Evolutionary conservation across 306 rosid genomes (phyloP).

Genomic region (Prunus kanzakura): DNA sequence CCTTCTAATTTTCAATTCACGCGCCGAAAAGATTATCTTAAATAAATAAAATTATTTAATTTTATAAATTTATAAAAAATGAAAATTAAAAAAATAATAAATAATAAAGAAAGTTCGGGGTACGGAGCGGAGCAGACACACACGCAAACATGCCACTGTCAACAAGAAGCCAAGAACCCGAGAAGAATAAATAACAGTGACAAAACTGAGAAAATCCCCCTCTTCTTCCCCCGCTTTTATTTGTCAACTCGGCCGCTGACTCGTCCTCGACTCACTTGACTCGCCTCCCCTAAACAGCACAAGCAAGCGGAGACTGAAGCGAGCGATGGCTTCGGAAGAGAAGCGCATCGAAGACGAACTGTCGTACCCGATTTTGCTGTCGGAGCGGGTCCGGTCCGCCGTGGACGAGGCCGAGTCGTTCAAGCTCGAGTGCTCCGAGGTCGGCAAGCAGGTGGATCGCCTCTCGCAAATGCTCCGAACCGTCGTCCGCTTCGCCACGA

Average conservation of each 20-base stretch:
- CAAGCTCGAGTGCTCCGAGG: conserved; percentile 61
- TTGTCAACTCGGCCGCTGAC: conserved; percentile 33
- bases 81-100: neutral
- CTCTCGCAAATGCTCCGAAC: conserved; percentile 64
- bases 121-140: neutral
- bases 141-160: neutral
- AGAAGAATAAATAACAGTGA: too few relatives aligned
- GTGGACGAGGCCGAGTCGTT: conserved; percentile 52
- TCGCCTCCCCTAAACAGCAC: neutral
- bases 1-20: neutral
- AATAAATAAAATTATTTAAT: too few relatives aligned
- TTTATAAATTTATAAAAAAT: neutral
- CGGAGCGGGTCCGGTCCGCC: conserved; percentile 63
- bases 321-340: conserved; percentile 51
- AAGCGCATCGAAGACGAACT: conserved; percentile 57
- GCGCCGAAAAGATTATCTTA: neutral
- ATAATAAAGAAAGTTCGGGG: neutral
- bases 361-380: conserved; percentile 58
- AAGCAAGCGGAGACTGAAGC: neutral
- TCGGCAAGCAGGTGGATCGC: conserved; percentile 58
- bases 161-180: neutral
- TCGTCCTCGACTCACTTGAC: conserved; percentile 25
- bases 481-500: conserved; percentile 51
- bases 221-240: neutral
- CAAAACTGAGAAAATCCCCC: neutral